Evolutionary conservation across 2,329 filamentous ascomycete genomes (phyloP).

Genomic region (Fusarium sp.): DNA sequence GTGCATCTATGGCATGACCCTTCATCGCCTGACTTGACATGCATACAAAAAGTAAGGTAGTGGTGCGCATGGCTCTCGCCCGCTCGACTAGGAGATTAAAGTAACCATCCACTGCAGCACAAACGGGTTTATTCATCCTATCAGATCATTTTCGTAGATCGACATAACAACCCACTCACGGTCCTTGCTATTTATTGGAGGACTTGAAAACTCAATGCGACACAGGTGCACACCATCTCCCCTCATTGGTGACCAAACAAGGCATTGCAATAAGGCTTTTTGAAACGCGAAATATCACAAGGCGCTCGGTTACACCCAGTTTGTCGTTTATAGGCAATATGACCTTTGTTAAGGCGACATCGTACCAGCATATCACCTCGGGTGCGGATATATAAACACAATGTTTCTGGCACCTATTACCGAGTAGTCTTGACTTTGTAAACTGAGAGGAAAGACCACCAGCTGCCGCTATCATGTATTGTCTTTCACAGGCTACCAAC

Average conservation of each 20-base stretch:
- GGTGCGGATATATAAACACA: not conserved
- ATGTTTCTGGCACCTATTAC: rapidly evolving
- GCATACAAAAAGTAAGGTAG: not conserved
- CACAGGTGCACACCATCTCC: not conserved
- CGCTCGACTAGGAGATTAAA: not conserved
- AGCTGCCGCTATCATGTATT: not conserved
- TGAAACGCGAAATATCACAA: constrained; percentile 8
- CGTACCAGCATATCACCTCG: not conserved
- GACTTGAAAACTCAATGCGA: not conserved
- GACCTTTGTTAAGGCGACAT: not conserved
- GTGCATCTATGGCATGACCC: not conserved
- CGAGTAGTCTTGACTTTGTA: rapidly evolving
- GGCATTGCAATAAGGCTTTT: not conserved
- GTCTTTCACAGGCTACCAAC: rapidly evolving
- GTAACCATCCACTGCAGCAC: not conserved
- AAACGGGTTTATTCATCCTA: not conserved
- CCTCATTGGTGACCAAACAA: constrained; percentile 27
- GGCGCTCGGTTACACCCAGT: not conserved
- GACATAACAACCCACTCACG: not conserved
- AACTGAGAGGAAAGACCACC: rapidly evolving
- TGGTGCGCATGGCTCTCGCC: no score
- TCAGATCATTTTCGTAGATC: not conserved
- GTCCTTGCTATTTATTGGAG: not conserved
- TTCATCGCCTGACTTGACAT: not conserved
- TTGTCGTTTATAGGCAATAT: not conserved